Evolutionary conservation across 2,329 filamentous ascomycete genomes (phyloP), one percentile per base, ranked within the genome.

Genomic region (Teratosphaeria epicoccoides): DNA sequence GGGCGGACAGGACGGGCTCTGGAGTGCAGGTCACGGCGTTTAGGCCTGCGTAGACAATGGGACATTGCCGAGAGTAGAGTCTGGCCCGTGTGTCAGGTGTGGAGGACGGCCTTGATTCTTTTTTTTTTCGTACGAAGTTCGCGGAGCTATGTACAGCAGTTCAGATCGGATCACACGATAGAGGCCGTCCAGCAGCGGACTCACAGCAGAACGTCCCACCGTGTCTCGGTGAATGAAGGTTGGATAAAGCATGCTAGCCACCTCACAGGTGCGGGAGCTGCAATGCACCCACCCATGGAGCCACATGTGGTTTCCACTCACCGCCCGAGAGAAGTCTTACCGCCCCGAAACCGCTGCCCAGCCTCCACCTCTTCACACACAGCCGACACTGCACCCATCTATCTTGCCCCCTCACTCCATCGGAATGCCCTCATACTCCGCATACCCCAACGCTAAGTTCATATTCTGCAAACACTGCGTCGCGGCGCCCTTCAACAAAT

Each of bases 381-480:
- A n/a, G n/a, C n/a, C n/a, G n/a, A n/a, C n/a, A n/a, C n/a, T n/a
- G n/a, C n/a, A n/a, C n/a, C n/a, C n/a, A n/a, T n/a, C n/a, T 46
- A 4, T 12, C 25, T 46, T 46, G 23, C 24, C 14, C 29, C 28
- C 47, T 61, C 54, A 77, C 53, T 78, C 71, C 53, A 80, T 64
- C 28, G 88, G 88, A 59, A 95, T 94, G 40, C 88, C 88, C 66
- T 94, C 86, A 65, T 88, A 95, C 73, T 95, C 88, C 45, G 81
- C 83, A 66, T 91, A 94, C 45, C 88, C 88, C 10, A 94, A 78
- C n/a, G 87, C 85, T 53, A 95, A 76, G 71, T 95, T 95, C 87
- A 95, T 93, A 71, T 95, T 95, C 76, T 94, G 90, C 68, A 95
- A 72, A 73, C 89, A 95, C 70, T 95, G 90, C 10, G 90, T 95